Base-by-base conservation (phyloP, 768 basidiomycete genomes). In the Tulasnella sp. region DNA sequence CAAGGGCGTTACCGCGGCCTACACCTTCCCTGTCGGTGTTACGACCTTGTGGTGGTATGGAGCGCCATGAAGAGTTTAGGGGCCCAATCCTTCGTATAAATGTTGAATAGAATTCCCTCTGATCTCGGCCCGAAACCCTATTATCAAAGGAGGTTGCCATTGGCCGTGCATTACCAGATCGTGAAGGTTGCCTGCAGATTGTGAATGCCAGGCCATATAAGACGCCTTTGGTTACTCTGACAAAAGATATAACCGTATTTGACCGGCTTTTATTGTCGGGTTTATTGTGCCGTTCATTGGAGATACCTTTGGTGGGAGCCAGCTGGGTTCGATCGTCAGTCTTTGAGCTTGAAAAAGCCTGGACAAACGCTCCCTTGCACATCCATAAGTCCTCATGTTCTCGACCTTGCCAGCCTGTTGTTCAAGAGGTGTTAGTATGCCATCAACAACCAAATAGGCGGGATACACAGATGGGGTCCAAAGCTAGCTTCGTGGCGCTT, bases 11-110 rank as follows among this genome's bases (percentile, higher is more conserved):
- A 67, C 87, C 88, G 92, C 91, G 3, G 87, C 84, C 1, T 91
- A 91, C 81, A 91, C 90, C 2, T 93, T 93, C 84, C 91, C 91
- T 1, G 91, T 92, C 17, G 92, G 92, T 36, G 89, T 93, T 36
- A 87, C 86, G 69, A 88, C 87, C 67, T 80, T 87, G 67, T 86
- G 85, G 86, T 88, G 86, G 87, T 87, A 76, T 72, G 78, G 72
- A 31, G 37, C 77, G 14, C 40, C 71, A 40, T 72, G 29, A 45
- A 45, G 25, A n/a, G 69, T n/a, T 14, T 36, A 14, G 31, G 22
- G 3, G 14, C 58, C 31, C 14, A 12, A 9, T 34, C 29, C 14
- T 64, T 64, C 9, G 58, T 29, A 25, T 5, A 64, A n/a, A n/a
- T n/a, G 19, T 7, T 64, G 58, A 64, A 64, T 29, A 2, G 1